Evolutionary conservation across 1,139 yeast species (phyloP).

Genomic region (Nakaseomyces sp.): DNA sequence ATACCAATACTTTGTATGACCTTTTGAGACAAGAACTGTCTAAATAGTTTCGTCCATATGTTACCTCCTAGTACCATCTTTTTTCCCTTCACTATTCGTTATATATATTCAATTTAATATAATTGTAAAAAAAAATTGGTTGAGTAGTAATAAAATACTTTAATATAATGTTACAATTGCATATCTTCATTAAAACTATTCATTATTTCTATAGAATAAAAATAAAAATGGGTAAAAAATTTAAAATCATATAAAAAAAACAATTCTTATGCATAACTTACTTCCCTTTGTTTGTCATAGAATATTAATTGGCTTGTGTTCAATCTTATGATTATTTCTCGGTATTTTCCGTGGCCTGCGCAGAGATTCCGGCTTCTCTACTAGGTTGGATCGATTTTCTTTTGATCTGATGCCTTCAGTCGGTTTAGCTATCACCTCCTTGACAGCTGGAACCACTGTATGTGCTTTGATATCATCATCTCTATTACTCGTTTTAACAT

Average conservation of each 20-base stretch:
- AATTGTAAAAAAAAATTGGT: background rate
- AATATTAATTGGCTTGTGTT: background rate
- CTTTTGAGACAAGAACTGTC: slow-evolving; percentile 44
- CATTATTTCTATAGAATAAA: background rate
- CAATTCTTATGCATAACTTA: background rate
- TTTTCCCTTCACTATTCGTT: background rate
- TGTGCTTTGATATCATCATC: too few relatives aligned
- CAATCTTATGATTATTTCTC: background rate
- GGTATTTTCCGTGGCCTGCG: background rate
- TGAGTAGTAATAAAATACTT: background rate
- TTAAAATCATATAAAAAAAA: too few relatives aligned
- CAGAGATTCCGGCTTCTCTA: slow-evolving; percentile 1
- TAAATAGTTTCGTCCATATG: background rate
- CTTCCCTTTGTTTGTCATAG: background rate
- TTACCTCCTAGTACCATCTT: background rate
- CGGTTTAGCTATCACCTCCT: background rate
- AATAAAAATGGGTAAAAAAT: background rate
- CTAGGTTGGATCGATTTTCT: background rate
- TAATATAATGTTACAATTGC: background rate
- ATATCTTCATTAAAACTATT: background rate
- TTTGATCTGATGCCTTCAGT: slow-evolving; percentile 4
- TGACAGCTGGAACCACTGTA: too few relatives aligned
- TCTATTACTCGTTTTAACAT: too few relatives aligned
- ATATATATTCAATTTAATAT: background rate
- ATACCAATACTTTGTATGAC: slow-evolving; percentile 70